Percentiles rank a stretch among this genome's conserved stretches.
Conservation (phyloP, 2,329 filamentous ascomycete genomes). For the Aspergillus sp. region DNA sequence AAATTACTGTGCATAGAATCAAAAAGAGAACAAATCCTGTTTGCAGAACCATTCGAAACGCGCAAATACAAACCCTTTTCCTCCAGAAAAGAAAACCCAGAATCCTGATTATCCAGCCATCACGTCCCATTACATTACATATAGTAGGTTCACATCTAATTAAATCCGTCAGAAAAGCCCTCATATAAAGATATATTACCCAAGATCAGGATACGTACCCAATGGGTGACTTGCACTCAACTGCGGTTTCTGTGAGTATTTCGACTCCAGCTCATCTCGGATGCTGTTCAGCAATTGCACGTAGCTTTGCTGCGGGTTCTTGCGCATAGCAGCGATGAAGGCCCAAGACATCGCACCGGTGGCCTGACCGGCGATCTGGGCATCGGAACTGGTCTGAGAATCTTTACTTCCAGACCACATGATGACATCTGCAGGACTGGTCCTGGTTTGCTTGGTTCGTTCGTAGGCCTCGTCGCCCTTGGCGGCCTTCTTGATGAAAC, state of each 20-base stretch:
- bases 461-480: conserved; percentile 76
- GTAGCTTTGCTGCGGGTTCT: conserved; percentile 94
- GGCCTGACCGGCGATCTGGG: conserved; percentile 80
- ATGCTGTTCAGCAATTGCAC: conserved; percentile 94
- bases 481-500: conserved; percentile 84
- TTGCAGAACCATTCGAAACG: neutral
- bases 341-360: conserved; percentile 99
- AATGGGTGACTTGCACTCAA: conserved; percentile 93
- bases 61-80: neutral
- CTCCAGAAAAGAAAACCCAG: neutral
- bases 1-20: neutral
- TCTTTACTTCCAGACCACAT: conserved; percentile 99
- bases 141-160: conserved; percentile 64
- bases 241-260: conserved; percentile 94
- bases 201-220: conserved; percentile 59
- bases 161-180: conserved; percentile 18
- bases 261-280: conserved; percentile 79
- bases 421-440: conserved; percentile 89
- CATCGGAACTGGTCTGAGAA: conserved; percentile 90
- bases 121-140: conserved; percentile 59
- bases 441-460: conserved; percentile 82
- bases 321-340: conserved; percentile 86
- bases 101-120: neutral
- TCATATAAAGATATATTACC: conserved; percentile 3
- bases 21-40: neutral